phyloP scores from a whole-genome alignment of 1,284 basidiomycete genomes.

The Heliocybe sulcata region DNA sequence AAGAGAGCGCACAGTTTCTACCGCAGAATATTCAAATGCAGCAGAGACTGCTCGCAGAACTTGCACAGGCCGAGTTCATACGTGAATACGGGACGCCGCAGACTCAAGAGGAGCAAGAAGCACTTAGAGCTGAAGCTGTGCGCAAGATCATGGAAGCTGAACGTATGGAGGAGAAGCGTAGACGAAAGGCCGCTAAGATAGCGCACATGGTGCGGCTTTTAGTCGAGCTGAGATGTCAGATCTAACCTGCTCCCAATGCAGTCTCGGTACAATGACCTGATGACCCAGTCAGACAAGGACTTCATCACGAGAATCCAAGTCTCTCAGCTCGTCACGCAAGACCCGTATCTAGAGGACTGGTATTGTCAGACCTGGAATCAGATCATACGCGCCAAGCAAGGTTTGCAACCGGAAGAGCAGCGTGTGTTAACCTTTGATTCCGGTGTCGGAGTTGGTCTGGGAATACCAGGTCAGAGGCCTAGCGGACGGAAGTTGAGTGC shows the following conservation, averaged over 20 bases:
- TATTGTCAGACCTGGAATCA: slow-evolving; percentile 96
- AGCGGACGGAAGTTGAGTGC: slow-evolving; percentile 79
- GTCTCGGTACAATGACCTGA: slow-evolving; percentile 96
- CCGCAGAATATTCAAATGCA: slow-evolving; percentile 64
- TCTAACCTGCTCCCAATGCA: slow-evolving; percentile 24
- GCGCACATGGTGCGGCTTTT: slow-evolving; percentile 63
- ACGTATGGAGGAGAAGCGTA: slow-evolving; percentile 75
- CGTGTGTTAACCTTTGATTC: slow-evolving; percentile 79
- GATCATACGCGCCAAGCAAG: slow-evolving; percentile 70
- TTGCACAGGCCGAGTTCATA: slow-evolving; percentile 62
- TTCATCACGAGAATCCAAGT: slow-evolving; percentile 99
- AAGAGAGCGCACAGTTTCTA: slow-evolving; percentile 40
- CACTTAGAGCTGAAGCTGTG: slow-evolving; percentile 70
- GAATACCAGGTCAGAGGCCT: slow-evolving; percentile 53
- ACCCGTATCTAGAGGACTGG: slow-evolving; percentile 97
- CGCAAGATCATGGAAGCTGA: slow-evolving; percentile 85
- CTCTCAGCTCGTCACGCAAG: slow-evolving; percentile 92
- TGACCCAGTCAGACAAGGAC: slow-evolving; percentile 99
- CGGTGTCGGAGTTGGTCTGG: slow-evolving; percentile 77
- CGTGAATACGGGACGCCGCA: slow-evolving; percentile 49
- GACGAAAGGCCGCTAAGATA: slow-evolving; percentile 78
- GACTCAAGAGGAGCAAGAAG: slow-evolving; percentile 50
- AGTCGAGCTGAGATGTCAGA: slow-evolving; percentile 8
- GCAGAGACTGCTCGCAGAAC: slow-evolving; percentile 63
- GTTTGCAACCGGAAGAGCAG: slow-evolving; percentile 61